Evolutionary conservation across 176 grass and related monocot genomes (phyloP), one percentile per base, ranked within the genome.

Genomic region (Zoysia japonica): DNA sequence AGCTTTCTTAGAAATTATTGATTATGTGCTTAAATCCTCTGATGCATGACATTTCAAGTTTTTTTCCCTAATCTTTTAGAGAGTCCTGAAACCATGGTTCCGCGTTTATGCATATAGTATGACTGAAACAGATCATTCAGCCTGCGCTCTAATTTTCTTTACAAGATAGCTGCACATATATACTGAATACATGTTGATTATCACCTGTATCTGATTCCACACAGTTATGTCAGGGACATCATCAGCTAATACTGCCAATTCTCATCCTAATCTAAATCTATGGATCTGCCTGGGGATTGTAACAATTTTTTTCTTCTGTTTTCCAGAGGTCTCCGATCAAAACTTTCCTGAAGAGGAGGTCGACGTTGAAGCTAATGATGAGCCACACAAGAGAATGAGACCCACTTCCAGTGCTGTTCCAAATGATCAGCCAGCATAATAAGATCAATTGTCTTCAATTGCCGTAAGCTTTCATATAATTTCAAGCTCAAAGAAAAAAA

Each of bases 291-390:
- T 38, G 11, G 54, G 41, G 39, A 10, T 71, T 47, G 35, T 86
- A 68, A 72, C n/a, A 53, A 28, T 57, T 88, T n/a, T 44, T 13
- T 11, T 82, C 79, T 68, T 14, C 12, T 68, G 2, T 68, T 74
- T 11, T 63, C 7, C 91, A 97, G 94, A 97, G 79, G 79, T 92
- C 14, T 94, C 85, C 11, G 94, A 80, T 83, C 94, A 97, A 70
- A 97, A 97, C 84, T 94, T 97, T 75, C 15, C 70, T 37, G 83
- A 86, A 17, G 85, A 85, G 9, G 83, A 88, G 47, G 44, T 77
- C 62, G 55, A 88, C 42, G 47, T 78, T 69, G 47, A 77, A 72
- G 79, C 54, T 54, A 68, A n/a, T 57, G 48, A 80, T 10, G 65
- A 75, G 68, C 54, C 56, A 14, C 84, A 28, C 85, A 86, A 82